Conservation (phyloP, 2,329 filamentous ascomycete genomes). For the Monosporascus sp. region DNA sequence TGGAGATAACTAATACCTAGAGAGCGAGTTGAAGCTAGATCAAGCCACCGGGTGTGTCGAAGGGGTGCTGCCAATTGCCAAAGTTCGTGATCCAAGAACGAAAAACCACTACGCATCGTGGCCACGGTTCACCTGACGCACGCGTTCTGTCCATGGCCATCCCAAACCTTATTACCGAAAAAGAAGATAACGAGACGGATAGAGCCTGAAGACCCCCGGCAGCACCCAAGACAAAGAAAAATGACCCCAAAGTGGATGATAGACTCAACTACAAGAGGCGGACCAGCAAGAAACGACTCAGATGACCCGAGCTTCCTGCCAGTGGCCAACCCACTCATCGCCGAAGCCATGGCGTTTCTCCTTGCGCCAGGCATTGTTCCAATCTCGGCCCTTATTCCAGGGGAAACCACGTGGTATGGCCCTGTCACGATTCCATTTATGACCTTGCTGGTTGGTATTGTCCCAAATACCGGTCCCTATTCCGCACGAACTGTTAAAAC, state of each 20-base stretch:
- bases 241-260: slow-evolving; percentile 10
- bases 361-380: slow-evolving; percentile 52
- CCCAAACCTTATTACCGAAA: slow-evolving; percentile 21
- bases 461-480: slow-evolving; percentile 41
- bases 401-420: slow-evolving; percentile 44
- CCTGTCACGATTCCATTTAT: slow-evolving; percentile 41
- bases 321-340: slow-evolving; percentile 94
- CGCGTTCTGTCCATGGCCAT: slow-evolving; percentile 18
- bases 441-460: slow-evolving; percentile 30
- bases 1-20: slow-evolving; percentile 56
- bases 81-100: slow-evolving; percentile 22
- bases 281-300: slow-evolving; percentile 27
- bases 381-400: slow-evolving; percentile 54
- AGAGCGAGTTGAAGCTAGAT: slow-evolving; percentile 53
- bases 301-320: slow-evolving; percentile 52
- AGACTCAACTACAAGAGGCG: slow-evolving; percentile 59
- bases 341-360: slow-evolving; percentile 63
- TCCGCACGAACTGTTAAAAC: slow-evolving; percentile 32
- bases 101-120: slow-evolving; percentile 13
- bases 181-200: slow-evolving; percentile 23
- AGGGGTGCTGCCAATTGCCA: slow-evolving; percentile 24
- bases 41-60: slow-evolving; percentile 21
- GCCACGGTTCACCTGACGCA: slow-evolving; percentile 6
- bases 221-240: slow-evolving; percentile 20
- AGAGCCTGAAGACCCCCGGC: slow-evolving; percentile 16